These are phyloP conservation scores for Tanacetum coccineum DNA, from an alignment of 129 eudicot species.

Conservation along the genomic window DNA sequence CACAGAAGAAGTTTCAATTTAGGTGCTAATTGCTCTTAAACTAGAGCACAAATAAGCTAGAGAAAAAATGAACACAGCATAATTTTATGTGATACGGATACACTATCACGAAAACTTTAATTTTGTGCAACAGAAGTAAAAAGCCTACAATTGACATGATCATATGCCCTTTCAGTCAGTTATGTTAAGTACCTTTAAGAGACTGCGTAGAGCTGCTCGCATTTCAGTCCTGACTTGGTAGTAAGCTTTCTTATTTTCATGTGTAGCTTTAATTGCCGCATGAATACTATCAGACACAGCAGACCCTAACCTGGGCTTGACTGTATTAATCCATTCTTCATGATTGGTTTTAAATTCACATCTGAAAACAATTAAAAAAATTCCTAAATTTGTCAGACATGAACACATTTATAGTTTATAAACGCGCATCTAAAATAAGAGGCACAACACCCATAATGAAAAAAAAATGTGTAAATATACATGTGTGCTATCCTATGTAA, in stretches of 20 bases:
- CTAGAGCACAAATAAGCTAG: background rate
- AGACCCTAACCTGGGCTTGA: slow-evolving; percentile 66
- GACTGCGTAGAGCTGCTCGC: slow-evolving; percentile 65
- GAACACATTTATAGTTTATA: background rate
- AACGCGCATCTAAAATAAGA: too few relatives aligned
- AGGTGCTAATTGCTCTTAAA: too few relatives aligned
- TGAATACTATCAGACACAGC: slow-evolving; percentile 50
- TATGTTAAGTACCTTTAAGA: slow-evolving; percentile 59
- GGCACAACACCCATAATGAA: too few relatives aligned
- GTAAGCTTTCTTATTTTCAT: slow-evolving; percentile 58
- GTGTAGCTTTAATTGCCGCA: slow-evolving; percentile 50
- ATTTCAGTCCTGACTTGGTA: slow-evolving; percentile 84
- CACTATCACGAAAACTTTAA: background rate
- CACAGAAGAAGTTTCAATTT: too few relatives aligned
- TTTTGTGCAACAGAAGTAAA: background rate
- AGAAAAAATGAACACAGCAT: background rate
- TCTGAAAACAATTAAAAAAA: slow-evolving; percentile 34
- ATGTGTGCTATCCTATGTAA: too few relatives aligned
- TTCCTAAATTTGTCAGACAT: slow-evolving; percentile 18
- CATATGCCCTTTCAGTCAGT: background rate
- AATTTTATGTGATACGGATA: background rate
- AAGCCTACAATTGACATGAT: slow-evolving; percentile 1
- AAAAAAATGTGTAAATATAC: too few relatives aligned
- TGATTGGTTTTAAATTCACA: slow-evolving; percentile 83
- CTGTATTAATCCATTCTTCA: slow-evolving; percentile 76